Evolutionary conservation across 345 rosid species (phyloP), one percentile per base, ranked within the genome.

Genomic region (Brassica incana): DNA sequence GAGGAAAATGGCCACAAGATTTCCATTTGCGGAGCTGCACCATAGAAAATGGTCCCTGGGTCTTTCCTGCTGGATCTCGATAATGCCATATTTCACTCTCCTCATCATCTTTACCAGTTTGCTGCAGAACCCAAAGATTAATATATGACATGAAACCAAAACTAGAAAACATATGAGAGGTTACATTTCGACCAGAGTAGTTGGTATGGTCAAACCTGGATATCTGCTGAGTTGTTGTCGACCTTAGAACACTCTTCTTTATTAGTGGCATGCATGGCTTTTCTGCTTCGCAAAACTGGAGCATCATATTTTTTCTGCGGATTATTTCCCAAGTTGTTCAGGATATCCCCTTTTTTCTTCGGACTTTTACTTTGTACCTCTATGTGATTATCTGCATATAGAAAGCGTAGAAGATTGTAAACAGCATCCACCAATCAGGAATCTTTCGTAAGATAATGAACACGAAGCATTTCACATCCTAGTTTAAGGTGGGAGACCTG

Each of bases 11-110:
- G 71, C 94, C 90, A 74, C 76, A 79, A 56, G 70, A 63, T 69
- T 85, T 88, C 99, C 99, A 95, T 82, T 85, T 89, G 36, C 90
- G 90, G 72, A 95, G 83, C 80, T 85, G 89, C 77, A 67, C 72
- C 90, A 93, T 73, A 48, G 90, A 27, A 86, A 95, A 95, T 36
- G 99, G 98, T 59, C 99, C 99, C 77, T 91, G 99, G 81, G 81
- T 76, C 82, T 84, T 91, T 77, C 91, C 92, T 67, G 65, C 73
- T 64, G 97, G 98, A 72, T 95, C 99, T 85, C 85, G 88, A 81
- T 95, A 95, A 83, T 77, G 89, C 99, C 99, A 95, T 71, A 88
- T 67, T 66, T 85, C 90, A 56, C 84, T 82, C 1, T 74, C 80
- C 85, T 90, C 97, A 3, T 67, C 65, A 67, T 86, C 84, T 71